Evolutionary conservation across 2,329 filamentous ascomycete species (phyloP).

Genomic region (Phoma sp.): DNA sequence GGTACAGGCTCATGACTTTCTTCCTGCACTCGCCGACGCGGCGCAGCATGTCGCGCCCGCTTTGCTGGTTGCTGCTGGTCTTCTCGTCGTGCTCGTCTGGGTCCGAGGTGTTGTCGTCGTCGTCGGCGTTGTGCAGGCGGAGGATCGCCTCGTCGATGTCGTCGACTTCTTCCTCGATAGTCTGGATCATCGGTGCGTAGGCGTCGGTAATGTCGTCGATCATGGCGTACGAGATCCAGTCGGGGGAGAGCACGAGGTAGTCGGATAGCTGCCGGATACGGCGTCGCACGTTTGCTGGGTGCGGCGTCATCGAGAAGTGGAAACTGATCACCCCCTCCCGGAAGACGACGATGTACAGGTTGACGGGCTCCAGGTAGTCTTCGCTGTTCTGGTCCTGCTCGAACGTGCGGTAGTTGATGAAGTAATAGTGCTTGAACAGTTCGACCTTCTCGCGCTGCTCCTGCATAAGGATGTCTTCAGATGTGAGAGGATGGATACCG

Average conservation of each 20-base stretch:
- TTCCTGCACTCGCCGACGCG: slow-evolving; percentile 93
- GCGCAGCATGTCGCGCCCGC: slow-evolving; percentile 81
- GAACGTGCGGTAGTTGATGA: slow-evolving; percentile 97
- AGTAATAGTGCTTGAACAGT: slow-evolving; percentile 96
- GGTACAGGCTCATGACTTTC: slow-evolving; percentile 95
- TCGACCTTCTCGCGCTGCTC: slow-evolving; percentile 98
- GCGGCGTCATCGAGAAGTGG: slow-evolving; percentile 94
- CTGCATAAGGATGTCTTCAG: slow-evolving; percentile 96
- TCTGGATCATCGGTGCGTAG: slow-evolving; percentile 89
- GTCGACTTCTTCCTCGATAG: slow-evolving; percentile 94
- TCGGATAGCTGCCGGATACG: slow-evolving; percentile 92
- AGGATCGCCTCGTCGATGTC: slow-evolving; percentile 94
- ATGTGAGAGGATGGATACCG: slow-evolving; percentile 91
- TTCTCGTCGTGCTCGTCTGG: slow-evolving; percentile 48
- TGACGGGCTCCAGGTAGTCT: slow-evolving; percentile 91
- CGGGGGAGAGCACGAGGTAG: slow-evolving; percentile 88
- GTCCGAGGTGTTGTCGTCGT: slow-evolving; percentile 50
- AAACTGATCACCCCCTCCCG: slow-evolving; percentile 94
- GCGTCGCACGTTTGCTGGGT: slow-evolving; percentile 92
- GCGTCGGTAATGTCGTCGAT: slow-evolving; percentile 99
- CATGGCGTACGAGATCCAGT: slow-evolving; percentile 98
- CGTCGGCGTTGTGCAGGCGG: slow-evolving; percentile 70
- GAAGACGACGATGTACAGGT: slow-evolving; percentile 98
- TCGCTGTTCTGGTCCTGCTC: slow-evolving; percentile 91
- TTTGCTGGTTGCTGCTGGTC: slow-evolving; percentile 38